Conservation (phyloP, 176 grass and related monocot genomes). For the Triticum aestivum region IWGSC_CS_RefSeq_v2.1 NC_057808.1:279708041-279708540, state of each 20-base stretch:
- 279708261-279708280: neutral
- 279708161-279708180: neutral
- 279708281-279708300: neutral
- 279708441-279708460: too few species aligned
- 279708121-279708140: neutral
- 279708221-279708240: conserved; percentile 8
- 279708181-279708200: neutral
- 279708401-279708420: neutral
- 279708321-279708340: neutral
- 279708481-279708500: too few species aligned
- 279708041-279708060: conserved; percentile 68
- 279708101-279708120: neutral
- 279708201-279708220: neutral
- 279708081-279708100: neutral
- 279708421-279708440: too few species aligned
- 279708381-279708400: neutral
- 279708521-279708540: too few species aligned
- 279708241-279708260: neutral
- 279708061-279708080: neutral
- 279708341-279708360: conserved; percentile 1
- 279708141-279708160: neutral
- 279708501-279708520: too few species aligned
- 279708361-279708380: neutral
- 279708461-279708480: too few species aligned
- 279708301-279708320: neutral